Conservation (phyloP, 1,284 basidiomycete genomes). For the Cutaneotrichosporon sp. region DNA sequence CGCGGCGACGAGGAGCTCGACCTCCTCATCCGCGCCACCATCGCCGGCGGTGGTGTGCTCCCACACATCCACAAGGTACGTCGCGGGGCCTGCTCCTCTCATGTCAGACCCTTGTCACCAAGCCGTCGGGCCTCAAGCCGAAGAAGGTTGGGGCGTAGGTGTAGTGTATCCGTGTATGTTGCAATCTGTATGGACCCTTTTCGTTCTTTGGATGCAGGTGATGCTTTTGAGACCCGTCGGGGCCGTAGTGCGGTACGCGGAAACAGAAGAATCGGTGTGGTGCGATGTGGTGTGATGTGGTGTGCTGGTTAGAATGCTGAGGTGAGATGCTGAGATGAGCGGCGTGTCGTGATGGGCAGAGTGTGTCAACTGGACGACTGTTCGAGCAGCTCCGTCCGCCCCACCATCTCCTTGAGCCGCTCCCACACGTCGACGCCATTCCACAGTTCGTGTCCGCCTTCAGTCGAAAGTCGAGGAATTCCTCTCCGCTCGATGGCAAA, state of each 20-base stretch:
- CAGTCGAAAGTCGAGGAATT: slow-evolving; percentile 58
- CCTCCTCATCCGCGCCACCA: slow-evolving; percentile 58
- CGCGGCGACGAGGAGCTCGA: slow-evolving; percentile 79
- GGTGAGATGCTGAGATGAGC: slow-evolving; percentile 2
- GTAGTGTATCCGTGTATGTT: slow-evolving; percentile 10
- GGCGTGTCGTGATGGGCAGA: background rate
- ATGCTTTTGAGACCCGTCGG: background rate
- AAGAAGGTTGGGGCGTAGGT: slow-evolving; percentile 6
- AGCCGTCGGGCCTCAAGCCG: slow-evolving; percentile 17
- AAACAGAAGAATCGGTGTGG: background rate
- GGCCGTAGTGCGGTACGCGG: background rate
- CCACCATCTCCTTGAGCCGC: slow-evolving; percentile 27
- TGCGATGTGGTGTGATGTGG: background rate
- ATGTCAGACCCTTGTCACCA: slow-evolving; percentile 39
- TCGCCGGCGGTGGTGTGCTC: slow-evolving; percentile 80
- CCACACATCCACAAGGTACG: slow-evolving; percentile 90
- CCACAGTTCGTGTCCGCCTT: slow-evolving; percentile 59
- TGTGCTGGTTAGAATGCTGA: background rate
- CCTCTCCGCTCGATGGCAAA: slow-evolving; percentile 81
- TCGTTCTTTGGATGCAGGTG: slow-evolving; percentile 9
- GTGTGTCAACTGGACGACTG: background rate
- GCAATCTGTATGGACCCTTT: slow-evolving; percentile 10
- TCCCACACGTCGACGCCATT: slow-evolving; percentile 60
- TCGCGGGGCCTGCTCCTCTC: background rate
- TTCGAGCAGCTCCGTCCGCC: background rate